Base-by-base conservation (phyloP, 495 filamentous ascomycete species). In the Lophiostoma macrostomum region DNA sequence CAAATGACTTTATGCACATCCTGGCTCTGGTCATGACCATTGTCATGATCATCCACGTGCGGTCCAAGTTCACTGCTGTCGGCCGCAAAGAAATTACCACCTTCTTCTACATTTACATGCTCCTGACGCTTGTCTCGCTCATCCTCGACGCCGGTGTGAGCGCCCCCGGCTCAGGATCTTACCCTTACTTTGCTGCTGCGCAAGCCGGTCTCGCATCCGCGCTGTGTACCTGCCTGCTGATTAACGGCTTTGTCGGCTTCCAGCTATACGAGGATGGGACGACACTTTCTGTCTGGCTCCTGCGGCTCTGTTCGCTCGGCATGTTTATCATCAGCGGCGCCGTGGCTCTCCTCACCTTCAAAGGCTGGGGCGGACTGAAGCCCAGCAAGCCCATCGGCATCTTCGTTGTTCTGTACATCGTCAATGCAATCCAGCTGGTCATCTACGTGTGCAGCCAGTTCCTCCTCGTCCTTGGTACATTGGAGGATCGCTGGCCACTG, bases 201-300 rank as follows among this genome's bases (percentile, higher is more conserved):
- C 93, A 99, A 65, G 82, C 81, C 55, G 93, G 94, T n/a, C 76
- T 99, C 51, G 74, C 82, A n/a, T 95, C 90, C 14, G 90, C 93
- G 10, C 74, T 93, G 16, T 87, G 89, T 67, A 91, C 87, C 8
- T 94, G 86, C 70, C 76, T 99, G 32, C 73, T 97, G 49, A 87
- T 99, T 76, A 97, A 97, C 68, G 93, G 94, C 24, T 99, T 99
- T 67, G 91, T 99, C 32, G 93, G 93, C 29, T 99, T 97, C 73
- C 94, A 97, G 71, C 79, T 99, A 4, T 99, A 97, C 69, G 93
- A 99, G 70, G 93, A 99, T 67, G 93, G 93, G n/a, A 99, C 93
- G 1, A 84, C 84, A 6, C 77, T 96, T 29, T 96, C 91, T 0
- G 82, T 99, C 24, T 99, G 91, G 93, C 81, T 96, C 50, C 76